Conservation (phyloP, 306 rosid genomes). For the Cucurbita pepo region DNA sequence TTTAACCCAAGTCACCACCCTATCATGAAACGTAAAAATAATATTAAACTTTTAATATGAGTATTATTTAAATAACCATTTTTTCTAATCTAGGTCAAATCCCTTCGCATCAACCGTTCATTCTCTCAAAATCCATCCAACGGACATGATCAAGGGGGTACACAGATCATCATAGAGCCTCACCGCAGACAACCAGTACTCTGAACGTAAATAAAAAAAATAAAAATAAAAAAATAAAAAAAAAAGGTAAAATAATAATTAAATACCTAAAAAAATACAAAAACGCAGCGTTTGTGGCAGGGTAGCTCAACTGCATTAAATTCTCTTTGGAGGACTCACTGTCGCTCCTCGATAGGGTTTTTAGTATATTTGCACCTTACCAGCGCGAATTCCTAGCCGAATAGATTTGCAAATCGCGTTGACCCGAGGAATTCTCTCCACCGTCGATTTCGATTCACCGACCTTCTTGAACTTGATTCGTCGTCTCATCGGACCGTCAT, state of each 20-base stretch:
- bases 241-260: background rate
- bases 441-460: constrained; percentile 6
- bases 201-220: background rate
- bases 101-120: background rate
- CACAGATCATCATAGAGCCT: background rate
- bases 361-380: constrained; percentile 11
- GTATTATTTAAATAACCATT: too few relatives aligned
- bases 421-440: constrained; percentile 5
- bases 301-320: constrained; percentile 16
- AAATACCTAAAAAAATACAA: background rate
- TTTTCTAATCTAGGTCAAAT: too few relatives aligned
- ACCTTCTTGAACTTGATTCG: background rate
- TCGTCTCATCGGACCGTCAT: background rate
- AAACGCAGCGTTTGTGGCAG: constrained; percentile 5
- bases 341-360: constrained; percentile 10
- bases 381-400: constrained; percentile 23
- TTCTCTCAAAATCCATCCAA: background rate
- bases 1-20: too few relatives aligned
- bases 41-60: too few relatives aligned
- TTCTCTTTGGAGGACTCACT: constrained; percentile 16
- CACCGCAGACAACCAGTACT: background rate
- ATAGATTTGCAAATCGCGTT: constrained; percentile 8
- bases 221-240: too few relatives aligned
- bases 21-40: too few relatives aligned
- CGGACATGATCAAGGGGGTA: background rate